Evolutionary conservation across 139 green algal genomes (phyloP).

Genomic region (Chlamydomonas eustigma): DNA sequence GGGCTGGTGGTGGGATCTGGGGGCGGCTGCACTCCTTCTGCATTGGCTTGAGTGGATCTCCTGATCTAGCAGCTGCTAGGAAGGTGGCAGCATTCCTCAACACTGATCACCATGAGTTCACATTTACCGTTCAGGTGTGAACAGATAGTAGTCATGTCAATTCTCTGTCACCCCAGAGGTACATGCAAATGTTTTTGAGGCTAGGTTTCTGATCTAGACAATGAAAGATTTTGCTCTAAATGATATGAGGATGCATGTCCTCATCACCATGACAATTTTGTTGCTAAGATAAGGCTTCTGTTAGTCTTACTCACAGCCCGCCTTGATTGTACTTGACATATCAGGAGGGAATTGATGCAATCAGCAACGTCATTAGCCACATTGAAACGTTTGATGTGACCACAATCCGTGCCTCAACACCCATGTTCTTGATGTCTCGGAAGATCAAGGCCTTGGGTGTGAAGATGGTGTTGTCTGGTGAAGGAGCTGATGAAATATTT

Average conservation of each 20-base stretch:
- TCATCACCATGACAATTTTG: too few relatives aligned
- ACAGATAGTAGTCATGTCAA: background rate
- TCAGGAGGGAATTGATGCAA: conserved; percentile 90
- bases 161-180: too few relatives aligned
- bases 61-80: conserved; percentile 86
- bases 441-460: conserved; percentile 87
- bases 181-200: too few relatives aligned
- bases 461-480: conserved; percentile 89
- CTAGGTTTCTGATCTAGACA: too few relatives aligned
- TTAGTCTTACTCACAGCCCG: too few relatives aligned
- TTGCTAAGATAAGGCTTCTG: too few relatives aligned
- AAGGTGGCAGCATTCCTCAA: conserved; percentile 89
- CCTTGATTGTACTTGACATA: too few relatives aligned
- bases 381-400: conserved; percentile 87
- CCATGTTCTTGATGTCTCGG: conserved; percentile 95
- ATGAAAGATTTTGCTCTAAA: too few relatives aligned
- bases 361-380: conserved; percentile 93
- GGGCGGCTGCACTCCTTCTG: conserved; percentile 84
- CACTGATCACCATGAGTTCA: conserved; percentile 95
- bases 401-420: conserved; percentile 78
- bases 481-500: conserved; percentile 95
- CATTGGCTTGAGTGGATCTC: conserved; percentile 84
- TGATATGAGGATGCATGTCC: too few relatives aligned
- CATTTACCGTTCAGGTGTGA: conserved; percentile 82
- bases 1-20: conserved; percentile 30